Percentiles rank a stretch among this genome's conserved stretches.
These are phyloP conservation scores for Xylaria sp. DNA, from an alignment of 2,329 filamentous ascomycete genomes.

Conservation along the genomic window DNA sequence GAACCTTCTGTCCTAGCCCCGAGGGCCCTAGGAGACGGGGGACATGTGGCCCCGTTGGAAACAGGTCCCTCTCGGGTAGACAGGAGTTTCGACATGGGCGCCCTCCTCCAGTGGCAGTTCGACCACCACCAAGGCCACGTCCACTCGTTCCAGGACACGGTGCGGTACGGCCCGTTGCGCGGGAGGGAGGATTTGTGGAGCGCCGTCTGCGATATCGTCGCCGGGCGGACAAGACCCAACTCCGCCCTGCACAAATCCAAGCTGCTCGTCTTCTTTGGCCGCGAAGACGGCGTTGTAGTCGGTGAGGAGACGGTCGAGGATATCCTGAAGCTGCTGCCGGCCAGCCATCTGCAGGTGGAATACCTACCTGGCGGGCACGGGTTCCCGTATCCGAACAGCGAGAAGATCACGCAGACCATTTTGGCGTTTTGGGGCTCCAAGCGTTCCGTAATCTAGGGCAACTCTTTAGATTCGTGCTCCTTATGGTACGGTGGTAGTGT, in stretches of 20 bases:
- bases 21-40: slow-evolving; percentile 19
- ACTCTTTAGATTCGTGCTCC: not conserved
- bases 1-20: slow-evolving; percentile 20
- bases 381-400: slow-evolving; percentile 35
- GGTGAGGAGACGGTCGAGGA: slow-evolving; percentile 33
- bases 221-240: slow-evolving; percentile 29
- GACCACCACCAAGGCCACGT: slow-evolving; percentile 34
- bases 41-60: slow-evolving; percentile 1
- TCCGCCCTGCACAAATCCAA: slow-evolving; percentile 29
- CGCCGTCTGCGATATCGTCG: slow-evolving; percentile 32
- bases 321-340: slow-evolving; percentile 34
- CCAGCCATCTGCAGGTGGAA: slow-evolving; percentile 29
- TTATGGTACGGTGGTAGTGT: too few relatives aligned
- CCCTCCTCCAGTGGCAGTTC: slow-evolving; percentile 35
- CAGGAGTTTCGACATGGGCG: slow-evolving; percentile 31
- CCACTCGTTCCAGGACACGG: slow-evolving; percentile 34
- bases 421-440: slow-evolving; percentile 29
- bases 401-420: slow-evolving; percentile 29
- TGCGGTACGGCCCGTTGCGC: slow-evolving; percentile 29
- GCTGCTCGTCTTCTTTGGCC: slow-evolving; percentile 34
- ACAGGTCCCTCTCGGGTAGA: slow-evolving; percentile 26
- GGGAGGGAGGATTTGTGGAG: slow-evolving; percentile 28
- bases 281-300: slow-evolving; percentile 30
- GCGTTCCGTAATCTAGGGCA: not conserved
- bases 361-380: slow-evolving; percentile 35